Evolutionary conservation across 352 stramenopile species (phyloP).

Genomic region (Phytophthora tubulina): DNA sequence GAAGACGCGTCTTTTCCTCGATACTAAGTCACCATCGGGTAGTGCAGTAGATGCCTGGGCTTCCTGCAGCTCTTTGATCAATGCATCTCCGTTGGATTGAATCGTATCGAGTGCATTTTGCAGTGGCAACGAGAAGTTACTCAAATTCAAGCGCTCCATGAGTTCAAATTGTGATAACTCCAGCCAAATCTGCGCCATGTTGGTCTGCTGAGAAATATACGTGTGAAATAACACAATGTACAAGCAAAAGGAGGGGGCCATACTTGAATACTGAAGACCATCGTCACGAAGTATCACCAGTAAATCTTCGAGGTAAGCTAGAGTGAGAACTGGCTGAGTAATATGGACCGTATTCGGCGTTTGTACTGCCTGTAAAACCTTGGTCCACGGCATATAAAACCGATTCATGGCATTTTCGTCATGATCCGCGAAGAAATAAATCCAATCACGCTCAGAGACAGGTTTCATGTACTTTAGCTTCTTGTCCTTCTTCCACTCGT

Average conservation of each 20-base stretch:
- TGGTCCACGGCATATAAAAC: constrained; percentile 65
- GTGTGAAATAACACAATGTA: constrained; percentile 61
- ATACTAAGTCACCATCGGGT: constrained; percentile 1
- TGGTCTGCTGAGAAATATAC: constrained; percentile 43
- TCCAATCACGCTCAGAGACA: constrained; percentile 47
- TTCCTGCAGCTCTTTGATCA: constrained; percentile 62
- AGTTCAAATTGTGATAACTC: constrained; percentile 61
- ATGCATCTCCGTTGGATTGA: constrained; percentile 41
- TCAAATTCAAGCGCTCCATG: constrained; percentile 60
- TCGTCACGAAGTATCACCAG: constrained; percentile 47
- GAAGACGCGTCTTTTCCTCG: constrained; percentile 35
- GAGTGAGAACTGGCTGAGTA: constrained; percentile 60
- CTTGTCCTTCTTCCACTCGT: constrained; percentile 65
- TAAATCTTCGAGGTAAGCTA: constrained; percentile 59
- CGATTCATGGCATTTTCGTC: constrained; percentile 47
- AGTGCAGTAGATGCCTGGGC: constrained; percentile 5
- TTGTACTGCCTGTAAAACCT: constrained; percentile 37
- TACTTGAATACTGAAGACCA: constrained; percentile 40
- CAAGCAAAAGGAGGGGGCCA: constrained; percentile 58
- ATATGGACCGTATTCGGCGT: constrained; percentile 33
- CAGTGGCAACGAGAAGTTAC: constrained; percentile 50
- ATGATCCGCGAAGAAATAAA: constrained; percentile 58
- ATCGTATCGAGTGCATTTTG: constrained; percentile 67
- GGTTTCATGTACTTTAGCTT: constrained; percentile 38
- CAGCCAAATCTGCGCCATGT: constrained; percentile 59